phyloP scores from a whole-genome alignment of 257 asterid species.

The Nemophila menziesii region DNA sequence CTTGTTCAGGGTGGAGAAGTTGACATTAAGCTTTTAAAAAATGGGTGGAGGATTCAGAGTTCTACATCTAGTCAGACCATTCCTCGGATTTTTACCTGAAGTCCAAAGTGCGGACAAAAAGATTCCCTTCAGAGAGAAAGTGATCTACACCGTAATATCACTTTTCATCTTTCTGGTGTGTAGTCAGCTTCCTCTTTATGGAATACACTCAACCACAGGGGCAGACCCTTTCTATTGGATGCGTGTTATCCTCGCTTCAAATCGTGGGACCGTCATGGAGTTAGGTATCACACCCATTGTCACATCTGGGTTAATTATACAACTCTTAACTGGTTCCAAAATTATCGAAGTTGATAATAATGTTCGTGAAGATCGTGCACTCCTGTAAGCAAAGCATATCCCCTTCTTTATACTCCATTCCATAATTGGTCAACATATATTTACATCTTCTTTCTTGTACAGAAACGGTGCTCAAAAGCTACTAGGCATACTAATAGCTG shows the following conservation, averaged over 20 bases:
- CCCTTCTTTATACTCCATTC: neutral
- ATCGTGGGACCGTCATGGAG: slow-evolving; percentile 72
- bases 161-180: slow-evolving; percentile 51
- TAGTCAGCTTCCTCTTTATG: slow-evolving; percentile 69
- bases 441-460: neutral
- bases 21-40: slow-evolving; percentile 6
- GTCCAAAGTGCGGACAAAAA: slow-evolving; percentile 64
- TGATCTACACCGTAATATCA: slow-evolving; percentile 45
- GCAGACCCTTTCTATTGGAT: slow-evolving; percentile 74
- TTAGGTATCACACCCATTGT: slow-evolving; percentile 65
- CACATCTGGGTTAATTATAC: slow-evolving; percentile 62
- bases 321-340: slow-evolving; percentile 56
- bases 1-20: neutral
- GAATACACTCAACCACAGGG: slow-evolving; percentile 61
- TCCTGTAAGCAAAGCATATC: slow-evolving; percentile 42
- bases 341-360: slow-evolving; percentile 66
- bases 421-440: no score
- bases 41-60: slow-evolving; percentile 75
- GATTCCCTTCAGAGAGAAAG: slow-evolving; percentile 59
- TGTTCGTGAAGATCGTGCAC: slow-evolving; percentile 64
- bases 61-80: slow-evolving; percentile 61
- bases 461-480: slow-evolving; percentile 70
- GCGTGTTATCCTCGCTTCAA: slow-evolving; percentile 66
- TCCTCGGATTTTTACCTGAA: slow-evolving; percentile 53
- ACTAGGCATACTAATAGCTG: slow-evolving; percentile 52